A percentile compares a stretch with the other conserved stretches of the same genome.
phyloP scores from a whole-genome alignment of 192 early-diverging fungal species.

The Entomortierella chlamydospora region DNA sequence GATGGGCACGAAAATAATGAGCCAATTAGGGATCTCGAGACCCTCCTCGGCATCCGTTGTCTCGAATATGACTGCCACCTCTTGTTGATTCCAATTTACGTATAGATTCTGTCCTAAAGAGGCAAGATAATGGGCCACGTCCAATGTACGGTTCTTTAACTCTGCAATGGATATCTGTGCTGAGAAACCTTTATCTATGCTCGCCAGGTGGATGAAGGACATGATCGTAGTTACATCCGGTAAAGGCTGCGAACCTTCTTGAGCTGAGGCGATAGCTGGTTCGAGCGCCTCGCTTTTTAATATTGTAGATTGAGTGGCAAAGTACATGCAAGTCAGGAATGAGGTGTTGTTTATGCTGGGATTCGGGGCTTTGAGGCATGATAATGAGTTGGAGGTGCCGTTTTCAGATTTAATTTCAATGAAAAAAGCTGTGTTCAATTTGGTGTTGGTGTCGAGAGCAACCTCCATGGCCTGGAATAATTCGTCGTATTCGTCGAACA shows the following conservation, averaged over 20 bases:
- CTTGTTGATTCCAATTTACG: neutral
- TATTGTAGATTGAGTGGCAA: no score
- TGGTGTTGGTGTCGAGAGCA: neutral
- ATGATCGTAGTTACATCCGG: no score
- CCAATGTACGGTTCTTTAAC: neutral
- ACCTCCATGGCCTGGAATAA: constrained; percentile 11
- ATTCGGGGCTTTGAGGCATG: no score
- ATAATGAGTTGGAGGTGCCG: neutral
- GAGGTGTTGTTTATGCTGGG: no score
- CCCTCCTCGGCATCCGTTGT: neutral
- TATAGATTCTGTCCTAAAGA: neutral
- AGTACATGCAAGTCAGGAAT: no score
- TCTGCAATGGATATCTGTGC: neutral
- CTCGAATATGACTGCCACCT: neutral
- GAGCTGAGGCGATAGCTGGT: no score
- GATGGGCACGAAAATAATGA: neutral
- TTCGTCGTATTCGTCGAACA: constrained; percentile 10
- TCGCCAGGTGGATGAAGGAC: no score
- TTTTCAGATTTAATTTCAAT: neutral
- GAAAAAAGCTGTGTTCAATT: neutral
- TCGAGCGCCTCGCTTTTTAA: no score
- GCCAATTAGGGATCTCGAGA: constrained; percentile 6
- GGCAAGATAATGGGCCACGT: neutral
- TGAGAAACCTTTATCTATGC: neutral
- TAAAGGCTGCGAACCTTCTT: no score